Base-by-base conservation (phyloP, 176 grass and related monocot species). In the Calamus simplicifolius region DNA sequence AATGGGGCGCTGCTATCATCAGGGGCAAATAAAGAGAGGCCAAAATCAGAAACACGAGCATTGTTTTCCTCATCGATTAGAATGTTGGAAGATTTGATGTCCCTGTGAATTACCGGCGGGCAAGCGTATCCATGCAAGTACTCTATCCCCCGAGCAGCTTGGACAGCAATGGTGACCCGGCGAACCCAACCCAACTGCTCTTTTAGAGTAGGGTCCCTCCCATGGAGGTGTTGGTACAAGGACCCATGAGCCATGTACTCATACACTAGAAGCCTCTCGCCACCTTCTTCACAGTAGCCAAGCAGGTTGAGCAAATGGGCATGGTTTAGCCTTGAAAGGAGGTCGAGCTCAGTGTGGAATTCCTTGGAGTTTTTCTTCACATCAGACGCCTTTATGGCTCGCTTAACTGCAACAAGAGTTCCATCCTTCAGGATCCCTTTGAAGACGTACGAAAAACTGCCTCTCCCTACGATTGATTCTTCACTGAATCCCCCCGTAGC, bases 191-290 rank as follows among this genome's bases (percentile, higher is more conserved):
- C 86, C 51, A 97, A 58, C 51, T 75, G 75, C 66, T 76, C 72
- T 73, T 91, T 91, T 26, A 82, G 65, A 65, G 70, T 82, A 18
- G 61, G 59, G 58, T 97, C 92, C 59, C 82, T 97, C 59, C 87
- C 81, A 26, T 97, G 92, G 26, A 97, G 82, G 77, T 97, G 87
- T 56, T 88, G 81, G 53, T 91, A 82, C 48, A 97, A 74, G 67
- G 92, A 97, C 51, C 92, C 92, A 69, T 97, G 87, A 77, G 92
- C 87, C 92, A 97, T 97, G 61, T 91, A 97, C 81, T 97, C 92
- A 16, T 97, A 97, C 48, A 97, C 92, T 29, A 97, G 51, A 48
- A 97, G 87, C 53, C 92, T 97, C 65, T 91, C 87, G 15, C 84
- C 80, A 15, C 86, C 83, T 63, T 97, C 92, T 82, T 97, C 92